Conservation (phyloP, 805 yeast genomes). For the Wickerhamiella dianesei region DNA sequence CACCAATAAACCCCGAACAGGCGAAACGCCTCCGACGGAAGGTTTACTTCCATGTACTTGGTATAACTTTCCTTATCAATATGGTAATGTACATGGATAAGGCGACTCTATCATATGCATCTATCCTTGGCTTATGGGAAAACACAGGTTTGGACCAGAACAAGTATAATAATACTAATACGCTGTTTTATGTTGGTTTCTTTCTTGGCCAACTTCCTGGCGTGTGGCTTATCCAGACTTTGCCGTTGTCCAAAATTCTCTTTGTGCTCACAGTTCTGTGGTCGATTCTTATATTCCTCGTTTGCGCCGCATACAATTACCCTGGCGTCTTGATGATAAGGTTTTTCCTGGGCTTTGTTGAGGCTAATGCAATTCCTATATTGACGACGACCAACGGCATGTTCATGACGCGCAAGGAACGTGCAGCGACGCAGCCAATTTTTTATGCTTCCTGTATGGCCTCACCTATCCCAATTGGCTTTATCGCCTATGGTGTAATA, state of each 20-base stretch:
- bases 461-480: slow-evolving; percentile 39
- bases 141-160: slow-evolving; percentile 25
- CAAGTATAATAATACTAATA: slow-evolving; percentile 37
- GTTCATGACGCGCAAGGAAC: slow-evolving; percentile 34
- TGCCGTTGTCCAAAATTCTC: slow-evolving; percentile 26
- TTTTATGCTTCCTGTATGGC: slow-evolving; percentile 41
- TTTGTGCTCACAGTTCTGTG: slow-evolving; percentile 29
- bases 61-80: slow-evolving; percentile 3
- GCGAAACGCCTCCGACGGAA: neutral
- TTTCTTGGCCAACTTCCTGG: slow-evolving; percentile 34
- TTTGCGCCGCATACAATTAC: slow-evolving; percentile 30
- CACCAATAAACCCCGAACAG: slow-evolving; percentile 2
- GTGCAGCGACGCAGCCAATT: slow-evolving; percentile 39
- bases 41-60: slow-evolving; percentile 3
- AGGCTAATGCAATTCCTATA: slow-evolving; percentile 40
- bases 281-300: slow-evolving; percentile 31
- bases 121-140: slow-evolving; percentile 28
- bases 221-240: slow-evolving; percentile 29
- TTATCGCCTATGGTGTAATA: slow-evolving; percentile 27
- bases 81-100: slow-evolving; percentile 30
- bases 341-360: slow-evolving; percentile 35
- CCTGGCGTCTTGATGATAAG: slow-evolving; percentile 34
- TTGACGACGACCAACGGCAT: slow-evolving; percentile 43
- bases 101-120: slow-evolving; percentile 31
- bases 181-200: slow-evolving; percentile 36